A percentile compares a stretch with the other conserved stretches of the same genome.
Conservation (phyloP, 2,329 filamentous ascomycete species). For the Ophiostoma sp. region DNA sequence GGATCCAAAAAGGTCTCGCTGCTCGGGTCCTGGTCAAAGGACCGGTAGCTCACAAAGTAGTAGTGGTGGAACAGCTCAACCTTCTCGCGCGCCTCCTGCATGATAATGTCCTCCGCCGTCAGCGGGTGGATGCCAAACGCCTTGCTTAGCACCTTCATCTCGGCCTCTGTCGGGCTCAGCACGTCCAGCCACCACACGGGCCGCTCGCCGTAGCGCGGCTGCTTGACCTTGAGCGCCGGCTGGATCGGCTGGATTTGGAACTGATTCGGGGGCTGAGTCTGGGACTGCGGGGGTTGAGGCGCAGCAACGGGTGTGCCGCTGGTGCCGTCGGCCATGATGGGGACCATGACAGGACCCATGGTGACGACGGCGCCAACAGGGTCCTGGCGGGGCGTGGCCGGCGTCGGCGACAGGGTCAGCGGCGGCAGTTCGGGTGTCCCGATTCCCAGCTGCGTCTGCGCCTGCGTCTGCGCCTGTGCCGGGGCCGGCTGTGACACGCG, state of each 20-base stretch:
- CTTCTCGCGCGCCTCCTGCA: conserved; percentile 96
- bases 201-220: conserved; percentile 63
- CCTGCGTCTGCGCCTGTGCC: not conserved
- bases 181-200: conserved; percentile 98
- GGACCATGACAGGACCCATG: not conserved
- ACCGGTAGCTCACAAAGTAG: conserved; percentile 98
- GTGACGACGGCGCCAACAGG: not conserved
- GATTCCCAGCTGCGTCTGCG: not conserved
- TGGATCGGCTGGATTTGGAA: not conserved
- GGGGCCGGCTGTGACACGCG: not conserved
- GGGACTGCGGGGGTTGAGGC: not conserved
- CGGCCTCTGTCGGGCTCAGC: conserved; percentile 80
- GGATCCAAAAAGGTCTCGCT: conserved; percentile 90
- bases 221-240: not conserved
- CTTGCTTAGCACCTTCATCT: conserved; percentile 92
- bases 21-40: conserved; percentile 89
- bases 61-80: conserved; percentile 96
- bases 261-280: not conserved
- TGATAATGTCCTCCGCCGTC: conserved; percentile 93
- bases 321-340: not conserved
- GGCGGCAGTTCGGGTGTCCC: not conserved
- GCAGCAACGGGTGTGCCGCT: not conserved
- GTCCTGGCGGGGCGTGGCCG: not conserved
- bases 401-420: not conserved
- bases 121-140: conserved; percentile 93